Evolutionary conservation across 176 grass and related monocot genomes (phyloP).

Genomic region (Calamus simplicifolius): DNA sequence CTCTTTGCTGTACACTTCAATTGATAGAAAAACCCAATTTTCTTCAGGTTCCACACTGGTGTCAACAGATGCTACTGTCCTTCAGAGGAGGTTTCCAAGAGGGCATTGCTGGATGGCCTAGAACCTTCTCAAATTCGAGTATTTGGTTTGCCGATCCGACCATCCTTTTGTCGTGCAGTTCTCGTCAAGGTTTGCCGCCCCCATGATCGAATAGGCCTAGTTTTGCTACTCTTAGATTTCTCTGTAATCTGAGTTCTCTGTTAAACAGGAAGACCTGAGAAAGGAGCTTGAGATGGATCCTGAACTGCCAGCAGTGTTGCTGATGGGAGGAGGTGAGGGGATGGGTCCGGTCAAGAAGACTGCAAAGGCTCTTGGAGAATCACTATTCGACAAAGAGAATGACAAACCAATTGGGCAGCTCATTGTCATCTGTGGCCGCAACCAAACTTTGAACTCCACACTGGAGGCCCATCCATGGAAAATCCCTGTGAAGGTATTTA

Average conservation of each 20-base stretch:
- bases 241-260: neutral
- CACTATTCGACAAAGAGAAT: conserved; percentile 61
- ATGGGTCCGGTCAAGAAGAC: conserved; percentile 99
- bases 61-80: conserved; percentile 99
- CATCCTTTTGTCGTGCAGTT: conserved; percentile 82
- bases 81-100: conserved; percentile 91
- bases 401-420: conserved; percentile 87
- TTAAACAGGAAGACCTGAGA: conserved; percentile 56
- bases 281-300: conserved; percentile 84
- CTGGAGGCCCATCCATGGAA: conserved; percentile 70
- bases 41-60: conserved; percentile 76
- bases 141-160: conserved; percentile 91
- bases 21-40: conserved; percentile 5
- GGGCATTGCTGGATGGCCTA: conserved; percentile 70
- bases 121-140: conserved; percentile 69
- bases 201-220: no score
- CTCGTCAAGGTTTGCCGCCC: conserved; percentile 64
- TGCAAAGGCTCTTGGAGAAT: conserved; percentile 78
- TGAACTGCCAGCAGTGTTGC: conserved; percentile 73
- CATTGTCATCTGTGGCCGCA: conserved; percentile 88
- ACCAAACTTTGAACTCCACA: conserved; percentile 73
- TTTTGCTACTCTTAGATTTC: no score
- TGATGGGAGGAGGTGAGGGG: conserved; percentile 98
- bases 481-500: conserved; percentile 78
- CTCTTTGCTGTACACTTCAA: neutral